Percentiles rank a stretch among this genome's conserved stretches.
Conservation (phyloP, 2,329 filamentous ascomycete genomes). For the Cercospora sojina region DNA sequence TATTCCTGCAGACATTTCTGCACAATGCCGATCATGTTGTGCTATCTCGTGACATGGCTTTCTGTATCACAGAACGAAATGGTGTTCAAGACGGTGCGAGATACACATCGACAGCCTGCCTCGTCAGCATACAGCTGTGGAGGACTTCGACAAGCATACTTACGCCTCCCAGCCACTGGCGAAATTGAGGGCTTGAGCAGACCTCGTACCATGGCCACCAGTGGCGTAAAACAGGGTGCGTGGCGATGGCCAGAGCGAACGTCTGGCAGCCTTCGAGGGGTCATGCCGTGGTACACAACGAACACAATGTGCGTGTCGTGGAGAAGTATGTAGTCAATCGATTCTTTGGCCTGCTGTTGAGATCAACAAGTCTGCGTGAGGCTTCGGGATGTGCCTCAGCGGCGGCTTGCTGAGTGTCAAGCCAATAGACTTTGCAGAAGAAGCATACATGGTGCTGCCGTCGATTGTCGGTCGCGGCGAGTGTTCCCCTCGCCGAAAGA, state of each 20-base stretch:
- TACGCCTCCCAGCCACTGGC: not conserved
- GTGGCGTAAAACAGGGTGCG: not conserved
- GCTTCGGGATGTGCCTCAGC: not conserved
- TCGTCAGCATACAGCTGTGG: not conserved
- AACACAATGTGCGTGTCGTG: not conserved
- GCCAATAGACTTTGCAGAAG: not conserved
- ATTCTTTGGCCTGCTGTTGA: not conserved
- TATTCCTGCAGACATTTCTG: not conserved
- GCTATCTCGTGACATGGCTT: not conserved
- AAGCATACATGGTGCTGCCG: not conserved
- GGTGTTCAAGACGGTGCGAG: not conserved
- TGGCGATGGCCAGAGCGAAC: slow-evolving; percentile 1
- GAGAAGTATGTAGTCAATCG: not conserved
- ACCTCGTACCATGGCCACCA: not conserved
- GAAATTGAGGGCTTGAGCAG: not conserved
- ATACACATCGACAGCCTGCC: not conserved
- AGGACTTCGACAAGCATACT: slow-evolving; percentile 3
- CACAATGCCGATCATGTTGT: not conserved
- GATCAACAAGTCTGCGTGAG: not conserved
- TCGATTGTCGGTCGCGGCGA: not conserved
- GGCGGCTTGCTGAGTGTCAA: not conserved
- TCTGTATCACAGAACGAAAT: not conserved
- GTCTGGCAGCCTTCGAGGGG: not conserved
- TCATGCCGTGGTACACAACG: not conserved
- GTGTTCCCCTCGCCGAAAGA: not conserved